phyloP scores from a whole-genome alignment of 108 stramenopile genomes.

The Aurantiochytrium sp. region DNA sequence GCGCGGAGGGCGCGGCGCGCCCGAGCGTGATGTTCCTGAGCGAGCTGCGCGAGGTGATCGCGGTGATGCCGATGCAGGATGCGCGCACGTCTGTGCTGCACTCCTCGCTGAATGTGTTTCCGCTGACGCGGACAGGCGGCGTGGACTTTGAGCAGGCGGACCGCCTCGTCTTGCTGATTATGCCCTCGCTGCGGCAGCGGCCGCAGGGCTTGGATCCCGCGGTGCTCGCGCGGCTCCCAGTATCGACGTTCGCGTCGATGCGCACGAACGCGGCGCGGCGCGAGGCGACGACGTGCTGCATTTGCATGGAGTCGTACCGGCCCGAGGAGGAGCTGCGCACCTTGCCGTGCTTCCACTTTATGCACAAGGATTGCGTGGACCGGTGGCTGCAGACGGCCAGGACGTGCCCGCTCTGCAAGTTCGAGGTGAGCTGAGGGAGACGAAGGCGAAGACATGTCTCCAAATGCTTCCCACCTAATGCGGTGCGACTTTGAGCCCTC shows the following conservation, averaged over 20 bases:
- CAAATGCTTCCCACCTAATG: no score
- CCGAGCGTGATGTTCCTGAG: background rate
- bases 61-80: constrained; percentile 6
- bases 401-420: constrained; percentile 6
- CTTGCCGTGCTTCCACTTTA: constrained; percentile 5
- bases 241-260: background rate
- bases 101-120: background rate
- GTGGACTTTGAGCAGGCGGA: background rate
- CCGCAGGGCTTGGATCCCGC: background rate
- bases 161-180: background rate
- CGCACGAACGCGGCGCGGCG: background rate
- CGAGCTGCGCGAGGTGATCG: constrained; percentile 19
- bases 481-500: no score
- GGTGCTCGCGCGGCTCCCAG: background rate
- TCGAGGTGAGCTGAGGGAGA: background rate
- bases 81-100: background rate
- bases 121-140: background rate
- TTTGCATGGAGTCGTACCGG: background rate
- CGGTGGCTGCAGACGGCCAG: background rate
- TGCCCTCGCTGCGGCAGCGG: background rate
- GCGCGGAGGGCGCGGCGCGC: background rate
- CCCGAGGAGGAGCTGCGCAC: background rate
- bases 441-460: background rate
- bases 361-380: background rate
- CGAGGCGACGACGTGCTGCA: background rate